These are phyloP conservation scores for Physcomitrellopsis africana DNA, from an alignment of 225 moss, liverwort and hornwort species.

Conservation along the genomic window DNA sequence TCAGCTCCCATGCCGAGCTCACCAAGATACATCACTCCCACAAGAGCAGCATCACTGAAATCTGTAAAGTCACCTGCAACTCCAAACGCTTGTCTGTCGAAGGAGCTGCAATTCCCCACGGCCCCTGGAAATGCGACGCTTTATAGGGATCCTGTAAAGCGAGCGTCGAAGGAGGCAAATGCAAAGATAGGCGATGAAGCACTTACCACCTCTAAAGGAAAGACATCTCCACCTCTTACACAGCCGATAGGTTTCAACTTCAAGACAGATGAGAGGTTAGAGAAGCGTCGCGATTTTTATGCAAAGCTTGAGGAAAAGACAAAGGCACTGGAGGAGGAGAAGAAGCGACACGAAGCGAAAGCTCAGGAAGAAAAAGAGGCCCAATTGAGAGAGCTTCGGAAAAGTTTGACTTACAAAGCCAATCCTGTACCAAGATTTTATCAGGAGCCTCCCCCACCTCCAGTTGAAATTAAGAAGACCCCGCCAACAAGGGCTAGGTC, in stretches of 20 bases:
- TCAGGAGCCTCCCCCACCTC: conserved; percentile 69
- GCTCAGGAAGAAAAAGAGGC: conserved; percentile 75
- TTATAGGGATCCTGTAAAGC: conserved; percentile 31
- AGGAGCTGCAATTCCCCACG: conserved; percentile 25
- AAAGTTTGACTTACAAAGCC: conserved; percentile 71
- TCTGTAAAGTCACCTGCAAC: conserved; percentile 34
- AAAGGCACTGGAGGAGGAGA: conserved; percentile 74
- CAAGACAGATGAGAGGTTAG: conserved; percentile 73
- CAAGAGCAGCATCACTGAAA: conserved; percentile 43
- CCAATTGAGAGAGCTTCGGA: conserved; percentile 72
- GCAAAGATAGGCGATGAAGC: conserved; percentile 16
- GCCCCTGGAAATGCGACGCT: conserved; percentile 15
- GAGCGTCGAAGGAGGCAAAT: not conserved
- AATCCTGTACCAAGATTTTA: conserved; percentile 84
- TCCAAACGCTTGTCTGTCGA: conserved; percentile 9
- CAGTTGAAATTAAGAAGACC: conserved; percentile 62
- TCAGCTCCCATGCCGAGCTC: conserved; percentile 26
- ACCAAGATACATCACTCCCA: conserved; percentile 45
- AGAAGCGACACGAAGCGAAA: conserved; percentile 61
- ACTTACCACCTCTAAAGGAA: conserved; percentile 53
- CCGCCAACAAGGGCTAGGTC: conserved; percentile 75
- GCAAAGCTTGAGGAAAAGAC: conserved; percentile 76
- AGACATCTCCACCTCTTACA: conserved; percentile 61
- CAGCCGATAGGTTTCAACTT: conserved; percentile 67
- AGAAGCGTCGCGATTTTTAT: conserved; percentile 78